Conservation (phyloP, 2,329 filamentous ascomycete species). For the Penicillium sp. region DNA sequence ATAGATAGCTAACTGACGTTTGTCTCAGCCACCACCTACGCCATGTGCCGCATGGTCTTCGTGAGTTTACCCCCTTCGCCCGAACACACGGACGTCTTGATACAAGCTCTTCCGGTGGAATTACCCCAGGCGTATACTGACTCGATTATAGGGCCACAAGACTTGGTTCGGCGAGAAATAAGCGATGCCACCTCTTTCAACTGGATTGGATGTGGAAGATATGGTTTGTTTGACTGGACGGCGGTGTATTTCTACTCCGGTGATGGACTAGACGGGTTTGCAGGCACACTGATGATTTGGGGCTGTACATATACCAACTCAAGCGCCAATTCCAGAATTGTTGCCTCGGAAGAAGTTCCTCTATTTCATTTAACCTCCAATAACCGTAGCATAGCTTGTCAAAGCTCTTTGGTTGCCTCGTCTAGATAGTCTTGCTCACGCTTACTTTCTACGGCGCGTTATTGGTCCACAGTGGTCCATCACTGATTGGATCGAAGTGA, state of each 20-base stretch:
- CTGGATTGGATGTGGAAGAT: slow-evolving; percentile 10
- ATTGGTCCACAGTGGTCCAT: not conserved
- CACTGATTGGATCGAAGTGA: too few species aligned
- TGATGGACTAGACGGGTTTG: slow-evolving; percentile 31
- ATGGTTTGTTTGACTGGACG: slow-evolving; percentile 22
- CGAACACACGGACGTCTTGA: not conserved
- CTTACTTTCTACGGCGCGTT: slow-evolving; percentile 1
- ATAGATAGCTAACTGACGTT: slow-evolving; percentile 8
- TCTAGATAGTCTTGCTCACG: not conserved
- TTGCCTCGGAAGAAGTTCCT: slow-evolving; percentile 17
- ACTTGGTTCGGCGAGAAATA: slow-evolving; percentile 58
- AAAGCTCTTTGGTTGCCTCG: not conserved
- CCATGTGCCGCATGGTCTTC: slow-evolving; percentile 49
- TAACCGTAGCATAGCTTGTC: not conserved
- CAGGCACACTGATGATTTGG: slow-evolving; percentile 33
- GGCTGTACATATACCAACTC: slow-evolving; percentile 44
- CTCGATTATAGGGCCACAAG: slow-evolving; percentile 61
- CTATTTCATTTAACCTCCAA: too few species aligned
- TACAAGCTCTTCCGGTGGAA: not conserved
- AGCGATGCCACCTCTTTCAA: slow-evolving; percentile 15
- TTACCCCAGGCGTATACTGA: slow-evolving; percentile 24
- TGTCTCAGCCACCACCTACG: slow-evolving; percentile 41
- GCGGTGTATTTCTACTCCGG: slow-evolving; percentile 42
- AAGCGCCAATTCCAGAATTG: slow-evolving; percentile 36
- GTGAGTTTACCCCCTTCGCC: slow-evolving; percentile 34